Base-by-base conservation (phyloP, 371 early-diverging fungal species). In the Rhizopus delemar region DNA sequence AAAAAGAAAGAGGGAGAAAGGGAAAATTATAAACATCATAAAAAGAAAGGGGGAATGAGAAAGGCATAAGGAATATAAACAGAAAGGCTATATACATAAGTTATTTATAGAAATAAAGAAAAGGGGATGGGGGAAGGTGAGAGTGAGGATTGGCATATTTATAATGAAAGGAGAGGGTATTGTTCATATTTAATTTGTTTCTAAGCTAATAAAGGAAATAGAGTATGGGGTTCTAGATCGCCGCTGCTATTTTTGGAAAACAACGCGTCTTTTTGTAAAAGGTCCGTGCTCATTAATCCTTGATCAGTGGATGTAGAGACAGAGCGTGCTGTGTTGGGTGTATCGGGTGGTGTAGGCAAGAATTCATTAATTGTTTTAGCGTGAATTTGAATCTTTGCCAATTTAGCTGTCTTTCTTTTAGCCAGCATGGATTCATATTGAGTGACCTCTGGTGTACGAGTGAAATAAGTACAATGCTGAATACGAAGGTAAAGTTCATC, bases 401-500 rank as follows among this genome's bases (percentile, higher is more conserved):
- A 16, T 16, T 33, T 59, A 4, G 22, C 29, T 32, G 46, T 39
- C 61, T 41, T 54, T 22, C 15, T 43, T 41, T 22, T 36, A 41
- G 63, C 52, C 45, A 60, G 31, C 62, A 60, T 41, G 22, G 51
- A 29, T 53, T 72, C 72, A 38, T 65, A 56, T 8, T 43, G 52
- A 33, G 57, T 63, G 13, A 70, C 69, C 59, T 75, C 66, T 2
- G 67, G 54, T 8, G 74, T 73, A 29, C 77, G 67, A 45, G 84
- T 85, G 57, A 91, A 91, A 13, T 67, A 76, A 13, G 68, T 64
- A 59, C 92, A 91, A 33, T 61, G 68, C 39, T 71, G 77, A 35
- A 89, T 83, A 13, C 84, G 74, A 38, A 57, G 60, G 38, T 72
- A 69, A 33, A 91, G 77, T 59, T 90, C 88, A 8, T 79, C 65